phyloP scores from a whole-genome alignment of 768 basidiomycete species.

The Tylopilus felleus region DNA sequence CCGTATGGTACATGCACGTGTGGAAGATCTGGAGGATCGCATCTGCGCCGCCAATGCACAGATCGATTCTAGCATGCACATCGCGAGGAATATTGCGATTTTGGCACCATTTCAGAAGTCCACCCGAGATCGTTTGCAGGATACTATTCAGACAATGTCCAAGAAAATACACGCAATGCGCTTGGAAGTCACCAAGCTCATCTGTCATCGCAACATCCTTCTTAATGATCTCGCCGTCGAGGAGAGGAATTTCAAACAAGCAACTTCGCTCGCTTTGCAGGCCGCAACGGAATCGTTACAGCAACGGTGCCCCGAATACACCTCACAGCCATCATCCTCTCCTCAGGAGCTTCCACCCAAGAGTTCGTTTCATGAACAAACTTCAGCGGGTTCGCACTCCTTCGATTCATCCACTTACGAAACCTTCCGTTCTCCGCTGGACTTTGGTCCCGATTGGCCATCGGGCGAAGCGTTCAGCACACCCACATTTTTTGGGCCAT shows the following conservation, averaged over 20 bases:
- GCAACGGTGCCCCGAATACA: constrained; percentile 34
- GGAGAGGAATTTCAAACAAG: constrained; percentile 58
- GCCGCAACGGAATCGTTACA: constrained; percentile 68
- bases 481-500: constrained; percentile 32
- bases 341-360: constrained; percentile 25
- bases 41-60: constrained; percentile 52
- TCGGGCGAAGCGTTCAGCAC: constrained; percentile 36
- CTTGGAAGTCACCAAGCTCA: constrained; percentile 66
- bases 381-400: constrained; percentile 13
- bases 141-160: constrained; percentile 57
- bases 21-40: constrained; percentile 60
- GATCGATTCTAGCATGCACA: constrained; percentile 66
- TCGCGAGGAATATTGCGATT: constrained; percentile 77
- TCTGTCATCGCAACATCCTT: constrained; percentile 76
- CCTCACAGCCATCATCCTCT: constrained; percentile 35
- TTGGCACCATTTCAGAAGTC: constrained; percentile 85
- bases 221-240: constrained; percentile 72
- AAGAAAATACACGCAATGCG: constrained; percentile 64
- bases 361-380: constrained; percentile 13
- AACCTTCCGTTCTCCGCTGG: constrained; percentile 68
- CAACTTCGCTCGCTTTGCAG: constrained; percentile 68
- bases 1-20: constrained; percentile 54
- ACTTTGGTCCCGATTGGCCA: constrained; percentile 50
- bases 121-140: constrained; percentile 73
- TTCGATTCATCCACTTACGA: constrained; percentile 50